Evolutionary conservation across 805 yeast species (phyloP).

Genomic region (Blastobotrys terrestris): DNA sequence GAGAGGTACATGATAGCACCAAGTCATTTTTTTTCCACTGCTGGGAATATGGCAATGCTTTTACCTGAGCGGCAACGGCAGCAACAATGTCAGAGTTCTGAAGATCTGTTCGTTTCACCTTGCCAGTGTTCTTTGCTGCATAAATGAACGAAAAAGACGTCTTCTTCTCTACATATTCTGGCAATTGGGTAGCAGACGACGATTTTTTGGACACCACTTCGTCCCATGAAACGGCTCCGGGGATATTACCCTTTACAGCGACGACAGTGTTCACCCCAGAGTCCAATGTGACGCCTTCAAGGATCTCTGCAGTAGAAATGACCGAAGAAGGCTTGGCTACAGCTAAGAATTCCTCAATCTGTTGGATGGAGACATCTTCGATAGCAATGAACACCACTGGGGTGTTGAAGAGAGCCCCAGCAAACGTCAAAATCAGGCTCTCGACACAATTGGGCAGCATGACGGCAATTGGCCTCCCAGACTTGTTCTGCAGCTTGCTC

Average conservation of each 20-base stretch:
- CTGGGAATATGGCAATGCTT: slow-evolving; percentile 27
- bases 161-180: neutral
- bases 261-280: neutral
- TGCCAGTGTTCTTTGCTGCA: slow-evolving; percentile 3
- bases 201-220: neutral
- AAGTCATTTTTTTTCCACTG: slow-evolving; percentile 27
- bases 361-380: slow-evolving; percentile 1
- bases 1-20: slow-evolving; percentile 27
- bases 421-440: slow-evolving; percentile 6
- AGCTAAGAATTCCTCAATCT: slow-evolving; percentile 3
- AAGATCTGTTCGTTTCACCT: slow-evolving; percentile 9
- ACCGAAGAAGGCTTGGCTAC: slow-evolving; percentile 5
- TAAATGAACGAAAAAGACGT: slow-evolving; percentile 10
- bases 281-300: neutral
- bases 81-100: slow-evolving; percentile 27
- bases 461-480: slow-evolving; percentile 9
- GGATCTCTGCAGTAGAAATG: slow-evolving; percentile 5
- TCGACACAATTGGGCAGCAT: slow-evolving; percentile 11
- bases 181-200: slow-evolving; percentile 5
- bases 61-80: slow-evolving; percentile 33
- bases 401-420: slow-evolving; percentile 12
- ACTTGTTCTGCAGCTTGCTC: neutral
- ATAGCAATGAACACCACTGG: slow-evolving; percentile 9
- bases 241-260: neutral
- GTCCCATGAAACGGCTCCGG: neutral